phyloP scores from a whole-genome alignment of 2,329 filamentous ascomycete genomes.

The Colletotrichum kahawae region DNA sequence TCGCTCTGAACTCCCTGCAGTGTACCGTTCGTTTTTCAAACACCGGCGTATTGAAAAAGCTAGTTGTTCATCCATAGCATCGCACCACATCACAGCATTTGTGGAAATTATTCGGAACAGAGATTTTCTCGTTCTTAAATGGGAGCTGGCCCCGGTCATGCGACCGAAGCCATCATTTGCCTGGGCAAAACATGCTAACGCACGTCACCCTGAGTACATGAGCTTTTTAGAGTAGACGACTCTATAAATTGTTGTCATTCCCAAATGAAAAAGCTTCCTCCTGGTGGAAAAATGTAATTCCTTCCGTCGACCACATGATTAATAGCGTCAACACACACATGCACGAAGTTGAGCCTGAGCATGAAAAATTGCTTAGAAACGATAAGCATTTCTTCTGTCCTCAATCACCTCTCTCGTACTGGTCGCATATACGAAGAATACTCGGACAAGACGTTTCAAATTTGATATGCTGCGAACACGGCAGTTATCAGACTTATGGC shows the following conservation, averaged over 20 bases:
- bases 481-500: background rate
- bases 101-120: background rate
- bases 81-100: background rate
- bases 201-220: background rate
- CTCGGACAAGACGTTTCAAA: background rate
- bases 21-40: background rate
- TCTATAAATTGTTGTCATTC: background rate
- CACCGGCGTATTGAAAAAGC: background rate
- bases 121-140: background rate
- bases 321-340: background rate
- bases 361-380: background rate
- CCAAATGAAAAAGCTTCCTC: background rate
- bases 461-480: accelerated
- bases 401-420: background rate
- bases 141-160: background rate
- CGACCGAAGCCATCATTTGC: background rate
- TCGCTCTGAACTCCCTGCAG: accelerated
- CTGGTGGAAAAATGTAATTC: too few relatives aligned
- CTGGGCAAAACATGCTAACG: background rate
- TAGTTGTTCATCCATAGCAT: accelerated
- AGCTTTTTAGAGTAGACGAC: background rate
- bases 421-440: background rate
- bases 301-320: background rate
- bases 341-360: background rate
- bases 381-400: background rate